phyloP scores from a whole-genome alignment of 345 rosid species.

The Microthlaspi erraticum region DNA sequence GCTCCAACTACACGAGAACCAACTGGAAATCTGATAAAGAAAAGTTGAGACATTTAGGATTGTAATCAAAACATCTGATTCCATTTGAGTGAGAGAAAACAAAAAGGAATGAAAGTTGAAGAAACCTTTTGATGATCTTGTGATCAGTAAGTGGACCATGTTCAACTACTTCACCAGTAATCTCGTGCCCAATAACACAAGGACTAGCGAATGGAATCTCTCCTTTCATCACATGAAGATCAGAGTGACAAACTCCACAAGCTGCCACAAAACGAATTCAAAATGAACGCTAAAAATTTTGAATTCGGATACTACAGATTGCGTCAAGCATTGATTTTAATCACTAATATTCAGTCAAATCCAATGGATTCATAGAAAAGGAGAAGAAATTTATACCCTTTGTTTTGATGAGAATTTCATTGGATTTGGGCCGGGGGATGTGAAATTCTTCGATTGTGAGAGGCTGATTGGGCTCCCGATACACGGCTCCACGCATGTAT shows the following conservation, averaged over 20 bases:
- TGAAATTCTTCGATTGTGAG: conserved; percentile 85
- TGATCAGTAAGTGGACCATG: conserved; percentile 78
- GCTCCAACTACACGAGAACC: conserved; percentile 96
- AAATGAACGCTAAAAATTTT: not conserved
- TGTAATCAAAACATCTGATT: not conserved
- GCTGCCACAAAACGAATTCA: conserved; percentile 44
- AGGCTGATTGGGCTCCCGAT: conserved; percentile 73
- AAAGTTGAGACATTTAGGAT: not conserved
- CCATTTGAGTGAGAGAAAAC: not conserved
- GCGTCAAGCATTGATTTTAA: not conserved
- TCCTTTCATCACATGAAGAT: conserved; percentile 97
- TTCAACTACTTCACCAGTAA: conserved; percentile 96
- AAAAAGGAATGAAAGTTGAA: not conserved
- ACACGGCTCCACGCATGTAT: conserved; percentile 84
- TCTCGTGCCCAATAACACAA: conserved; percentile 91
- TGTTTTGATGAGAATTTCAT: conserved; percentile 85
- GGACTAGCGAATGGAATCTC: conserved; percentile 87
- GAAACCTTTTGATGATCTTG: conserved; percentile 64
- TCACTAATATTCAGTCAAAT: too few species aligned
- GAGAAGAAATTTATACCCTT: conserved; percentile 50
- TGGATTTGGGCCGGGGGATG: conserved; percentile 81
- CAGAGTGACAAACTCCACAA: conserved; percentile 98
- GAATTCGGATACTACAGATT: not conserved
- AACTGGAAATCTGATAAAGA: conserved; percentile 63
- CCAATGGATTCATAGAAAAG: too few species aligned